Conservation (phyloP, 148 eudicot genomes). For the Agrostemma githago region DNA sequence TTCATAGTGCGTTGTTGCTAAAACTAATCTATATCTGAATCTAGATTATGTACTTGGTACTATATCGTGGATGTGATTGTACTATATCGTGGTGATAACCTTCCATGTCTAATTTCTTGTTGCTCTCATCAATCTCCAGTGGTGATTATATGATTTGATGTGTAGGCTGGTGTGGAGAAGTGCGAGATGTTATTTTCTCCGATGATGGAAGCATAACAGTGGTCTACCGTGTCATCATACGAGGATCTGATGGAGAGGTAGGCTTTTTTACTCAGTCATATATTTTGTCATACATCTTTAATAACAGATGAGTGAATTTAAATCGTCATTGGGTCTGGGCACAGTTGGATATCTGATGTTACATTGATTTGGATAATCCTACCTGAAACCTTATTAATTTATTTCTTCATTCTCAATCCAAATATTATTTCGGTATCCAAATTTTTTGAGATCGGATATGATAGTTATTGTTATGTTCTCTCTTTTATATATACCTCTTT, state of each 20-base stretch:
- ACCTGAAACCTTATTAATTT: not conserved
- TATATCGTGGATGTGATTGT: not conserved
- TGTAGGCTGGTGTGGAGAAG: constrained; percentile 98
- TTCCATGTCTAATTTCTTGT: not conserved
- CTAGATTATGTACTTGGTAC: constrained; percentile 4
- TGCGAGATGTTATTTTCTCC: constrained; percentile 89
- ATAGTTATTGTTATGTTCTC: too few relatives aligned
- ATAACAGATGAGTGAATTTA: constrained; percentile 4
- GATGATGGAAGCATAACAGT: constrained; percentile 91
- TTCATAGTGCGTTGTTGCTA: not conserved
- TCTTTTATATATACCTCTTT: too few relatives aligned
- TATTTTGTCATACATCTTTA: not conserved
- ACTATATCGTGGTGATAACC: too few relatives aligned
- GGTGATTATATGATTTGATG: constrained; percentile 18
- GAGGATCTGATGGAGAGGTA: constrained; percentile 98
- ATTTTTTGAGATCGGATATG: not conserved
- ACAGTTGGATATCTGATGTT: not conserved
- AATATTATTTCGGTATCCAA: not conserved
- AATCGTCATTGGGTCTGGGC: not conserved
- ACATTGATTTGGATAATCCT: not conserved
- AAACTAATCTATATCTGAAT: not conserved
- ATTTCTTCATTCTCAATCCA: not conserved
- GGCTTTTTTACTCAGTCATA: constrained; percentile 13
- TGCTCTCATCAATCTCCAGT: not conserved
- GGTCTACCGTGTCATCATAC: constrained; percentile 87